These are phyloP conservation scores for Citrullus mucosospermus DNA, from an alignment of 306 rosid genomes.

Conservation along the genomic window DNA sequence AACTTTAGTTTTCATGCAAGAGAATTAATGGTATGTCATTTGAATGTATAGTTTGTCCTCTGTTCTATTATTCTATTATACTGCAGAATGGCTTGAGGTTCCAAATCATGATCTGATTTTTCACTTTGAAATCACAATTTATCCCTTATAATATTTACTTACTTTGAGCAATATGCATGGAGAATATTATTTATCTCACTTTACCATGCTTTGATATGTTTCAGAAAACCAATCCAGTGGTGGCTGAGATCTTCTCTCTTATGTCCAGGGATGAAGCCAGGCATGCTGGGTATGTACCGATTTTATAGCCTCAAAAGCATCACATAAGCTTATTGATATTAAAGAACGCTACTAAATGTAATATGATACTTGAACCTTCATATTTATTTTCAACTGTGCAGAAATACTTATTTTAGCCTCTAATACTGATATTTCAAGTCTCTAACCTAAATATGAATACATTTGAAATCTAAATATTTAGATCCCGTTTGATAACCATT, in stretches of 20 bases:
- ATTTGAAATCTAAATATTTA: background rate
- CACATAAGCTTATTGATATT: background rate
- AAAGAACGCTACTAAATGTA: background rate
- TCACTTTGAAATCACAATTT: background rate
- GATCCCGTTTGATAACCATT: background rate
- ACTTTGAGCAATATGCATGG: background rate
- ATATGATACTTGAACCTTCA: background rate
- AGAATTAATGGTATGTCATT: background rate
- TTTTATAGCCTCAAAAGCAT: background rate
- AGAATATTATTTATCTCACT: background rate
- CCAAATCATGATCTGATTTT: background rate
- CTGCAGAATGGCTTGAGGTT: background rate
- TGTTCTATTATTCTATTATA: background rate
- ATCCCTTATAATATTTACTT: background rate
- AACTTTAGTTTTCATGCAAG: background rate
- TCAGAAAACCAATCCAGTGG: slow-evolving; percentile 99
- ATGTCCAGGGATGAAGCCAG: slow-evolving; percentile 99
- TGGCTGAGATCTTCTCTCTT: slow-evolving; percentile 98
- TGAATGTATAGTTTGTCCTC: background rate
- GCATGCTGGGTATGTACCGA: slow-evolving; percentile 77
- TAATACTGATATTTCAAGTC: background rate
- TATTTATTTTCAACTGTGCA: background rate
- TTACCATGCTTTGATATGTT: slow-evolving; percentile 15
- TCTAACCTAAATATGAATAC: background rate
- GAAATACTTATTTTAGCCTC: background rate